Conservation (phyloP, 1,284 basidiomycete species). For the Ceratobasidium sp. region DNA sequence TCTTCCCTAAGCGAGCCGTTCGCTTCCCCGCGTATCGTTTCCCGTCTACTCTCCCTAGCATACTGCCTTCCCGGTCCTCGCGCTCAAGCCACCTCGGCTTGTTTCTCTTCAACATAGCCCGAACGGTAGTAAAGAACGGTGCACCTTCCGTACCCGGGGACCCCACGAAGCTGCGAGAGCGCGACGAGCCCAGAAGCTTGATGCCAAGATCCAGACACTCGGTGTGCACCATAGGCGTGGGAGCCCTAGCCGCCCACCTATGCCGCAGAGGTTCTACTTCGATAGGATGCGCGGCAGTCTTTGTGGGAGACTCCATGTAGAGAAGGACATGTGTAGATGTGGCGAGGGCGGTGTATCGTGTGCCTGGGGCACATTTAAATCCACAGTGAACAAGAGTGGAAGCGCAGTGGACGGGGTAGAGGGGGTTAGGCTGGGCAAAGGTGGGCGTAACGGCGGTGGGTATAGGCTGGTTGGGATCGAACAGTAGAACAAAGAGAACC, state of each 20-base stretch:
- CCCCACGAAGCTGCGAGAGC: constrained; percentile 10
- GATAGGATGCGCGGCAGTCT: constrained; percentile 17
- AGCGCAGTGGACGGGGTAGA: not conserved
- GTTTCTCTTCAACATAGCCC: constrained; percentile 44
- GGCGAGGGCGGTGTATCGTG: constrained; percentile 28
- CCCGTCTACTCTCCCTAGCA: no score
- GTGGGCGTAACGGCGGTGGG: not conserved
- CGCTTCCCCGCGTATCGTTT: not conserved
- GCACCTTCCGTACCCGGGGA: constrained; percentile 28
- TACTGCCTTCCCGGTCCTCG: constrained; percentile 49
- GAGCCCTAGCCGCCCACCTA: not conserved
- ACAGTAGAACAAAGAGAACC: constrained; percentile 33
- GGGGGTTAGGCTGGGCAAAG: not conserved
- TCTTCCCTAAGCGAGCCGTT: not conserved
- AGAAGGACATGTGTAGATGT: constrained; percentile 25
- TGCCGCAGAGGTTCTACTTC: not conserved
- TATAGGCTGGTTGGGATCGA: constrained; percentile 5
- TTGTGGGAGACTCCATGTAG: constrained; percentile 20
- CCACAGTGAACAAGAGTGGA: constrained; percentile 31
- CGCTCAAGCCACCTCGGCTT: constrained; percentile 51
- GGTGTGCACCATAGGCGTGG: not conserved
- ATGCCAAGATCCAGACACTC: constrained; percentile 30
- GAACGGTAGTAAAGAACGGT: constrained; percentile 20
- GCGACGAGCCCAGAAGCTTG: constrained; percentile 11
- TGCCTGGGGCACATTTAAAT: constrained; percentile 25